phyloP scores from a whole-genome alignment of 805 yeast species.

The Candida alai region DNA sequence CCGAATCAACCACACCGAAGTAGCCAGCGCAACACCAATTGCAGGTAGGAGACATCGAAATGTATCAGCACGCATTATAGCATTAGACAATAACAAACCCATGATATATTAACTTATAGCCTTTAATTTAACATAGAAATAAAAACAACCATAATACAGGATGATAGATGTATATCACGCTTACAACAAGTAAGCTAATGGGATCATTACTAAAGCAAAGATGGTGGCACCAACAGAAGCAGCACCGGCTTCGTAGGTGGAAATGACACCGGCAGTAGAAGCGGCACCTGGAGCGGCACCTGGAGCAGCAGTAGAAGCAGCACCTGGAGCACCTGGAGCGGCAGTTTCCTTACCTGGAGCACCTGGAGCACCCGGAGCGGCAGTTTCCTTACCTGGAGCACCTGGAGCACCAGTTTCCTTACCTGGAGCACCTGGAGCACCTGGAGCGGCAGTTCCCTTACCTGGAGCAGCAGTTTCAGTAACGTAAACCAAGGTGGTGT shows the following conservation, averaged over 20 bases:
- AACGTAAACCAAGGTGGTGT: conserved; percentile 6
- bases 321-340: conserved; percentile 7
- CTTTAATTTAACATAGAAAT: too few species aligned
- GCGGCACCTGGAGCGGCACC: conserved; percentile 7
- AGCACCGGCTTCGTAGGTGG: conserved; percentile 25
- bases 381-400: conserved; percentile 4
- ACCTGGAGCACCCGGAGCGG: conserved; percentile 6
- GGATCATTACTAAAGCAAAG: conserved; percentile 26
- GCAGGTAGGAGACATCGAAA: too few species aligned
- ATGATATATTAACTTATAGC: too few species aligned
- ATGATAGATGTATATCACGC: too few species aligned
- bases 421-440: conserved; percentile 10
- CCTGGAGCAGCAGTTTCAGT: conserved; percentile 7
- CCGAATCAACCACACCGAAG: too few species aligned
- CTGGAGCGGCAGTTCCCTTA: conserved; percentile 9
- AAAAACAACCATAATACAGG: too few species aligned
- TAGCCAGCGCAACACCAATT: too few species aligned
- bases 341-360: conserved; percentile 6
- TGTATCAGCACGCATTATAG: too few species aligned
- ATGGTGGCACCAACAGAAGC: conserved; percentile 19
- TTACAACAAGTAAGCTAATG: conserved; percentile 36
- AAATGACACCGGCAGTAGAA: conserved; percentile 10
- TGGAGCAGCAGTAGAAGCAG: conserved; percentile 11
- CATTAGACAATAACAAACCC: too few species aligned
- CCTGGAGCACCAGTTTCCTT: conserved; percentile 9